These are phyloP conservation scores for Micractinium conductrix DNA, from an alignment of 139 green algal genomes.

Conservation along the genomic window DNA sequence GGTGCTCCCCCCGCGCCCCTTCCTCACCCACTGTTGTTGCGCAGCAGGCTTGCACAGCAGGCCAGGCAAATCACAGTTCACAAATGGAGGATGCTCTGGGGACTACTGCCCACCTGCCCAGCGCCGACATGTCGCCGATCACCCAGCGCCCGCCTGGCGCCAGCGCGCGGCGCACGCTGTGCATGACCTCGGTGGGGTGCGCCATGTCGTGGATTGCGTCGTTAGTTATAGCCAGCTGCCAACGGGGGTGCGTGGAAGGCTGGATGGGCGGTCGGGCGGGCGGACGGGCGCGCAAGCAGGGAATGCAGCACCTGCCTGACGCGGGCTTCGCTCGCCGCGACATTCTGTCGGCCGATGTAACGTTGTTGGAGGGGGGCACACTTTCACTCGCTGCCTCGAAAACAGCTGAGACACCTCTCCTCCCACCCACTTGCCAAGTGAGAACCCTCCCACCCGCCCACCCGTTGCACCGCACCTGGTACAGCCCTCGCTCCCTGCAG, in stretches of 20 bases:
- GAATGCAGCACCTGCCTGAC: no score
- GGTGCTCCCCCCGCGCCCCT: no score
- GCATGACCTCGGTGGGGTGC: slow-evolving; percentile 26
- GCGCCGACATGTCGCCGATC: slow-evolving; percentile 38
- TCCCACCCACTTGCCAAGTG: no score
- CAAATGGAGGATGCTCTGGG: background rate
- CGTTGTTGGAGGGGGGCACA: no score
- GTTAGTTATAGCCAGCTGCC: slow-evolving; percentile 41
- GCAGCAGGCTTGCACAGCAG: no score
- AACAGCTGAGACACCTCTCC: no score
- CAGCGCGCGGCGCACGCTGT: slow-evolving; percentile 21
- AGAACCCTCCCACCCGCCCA: no score
- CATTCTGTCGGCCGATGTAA: no score
- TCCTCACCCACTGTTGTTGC: no score
- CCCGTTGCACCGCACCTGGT: background rate
- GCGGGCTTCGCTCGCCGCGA: no score
- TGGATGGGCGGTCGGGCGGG: background rate
- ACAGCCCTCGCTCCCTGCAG: background rate
- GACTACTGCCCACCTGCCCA: slow-evolving; percentile 18
- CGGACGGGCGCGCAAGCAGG: background rate
- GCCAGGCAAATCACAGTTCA: background rate
- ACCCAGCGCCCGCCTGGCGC: slow-evolving; percentile 27
- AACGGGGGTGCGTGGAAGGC: background rate
- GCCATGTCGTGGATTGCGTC: slow-evolving; percentile 52
- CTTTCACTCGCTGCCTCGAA: no score